These are phyloP conservation scores for Trametes cinnabarina DNA, from an alignment of 768 basidiomycete genomes.

Conservation along the genomic window DNA sequence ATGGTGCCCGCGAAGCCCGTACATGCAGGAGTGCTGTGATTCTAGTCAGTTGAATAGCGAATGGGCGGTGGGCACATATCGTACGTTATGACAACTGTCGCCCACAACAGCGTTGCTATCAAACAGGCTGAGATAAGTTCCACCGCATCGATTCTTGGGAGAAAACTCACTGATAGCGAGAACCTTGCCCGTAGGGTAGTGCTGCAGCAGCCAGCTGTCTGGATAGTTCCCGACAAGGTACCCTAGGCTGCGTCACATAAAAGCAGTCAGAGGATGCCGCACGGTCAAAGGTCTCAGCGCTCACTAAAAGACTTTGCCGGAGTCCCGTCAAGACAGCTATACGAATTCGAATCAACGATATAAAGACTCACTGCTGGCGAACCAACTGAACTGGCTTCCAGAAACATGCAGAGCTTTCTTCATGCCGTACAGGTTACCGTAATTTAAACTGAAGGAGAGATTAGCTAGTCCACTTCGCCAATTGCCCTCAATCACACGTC, in stretches of 20 bases:
- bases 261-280: too few species aligned
- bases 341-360: too few species aligned
- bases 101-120: constrained; percentile 32
- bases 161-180: constrained; percentile 3
- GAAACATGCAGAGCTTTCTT: constrained; percentile 18
- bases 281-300: not conserved
- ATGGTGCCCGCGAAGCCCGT: constrained; percentile 16
- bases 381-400: constrained; percentile 20
- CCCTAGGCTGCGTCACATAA: constrained; percentile 23
- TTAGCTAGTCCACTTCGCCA: not conserved
- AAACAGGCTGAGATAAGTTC: constrained; percentile 1
- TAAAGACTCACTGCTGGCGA: constrained; percentile 15
- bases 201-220: constrained; percentile 31
- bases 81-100: constrained; percentile 30
- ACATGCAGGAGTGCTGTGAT: constrained; percentile 13
- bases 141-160: too few species aligned
- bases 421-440: constrained; percentile 33
- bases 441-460: constrained; percentile 23
- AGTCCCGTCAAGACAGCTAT: too few species aligned
- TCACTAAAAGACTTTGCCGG: constrained; percentile 22
- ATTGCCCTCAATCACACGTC: not conserved
- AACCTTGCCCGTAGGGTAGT: constrained; percentile 22
- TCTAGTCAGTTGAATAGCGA: too few species aligned
- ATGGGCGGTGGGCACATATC: too few species aligned
- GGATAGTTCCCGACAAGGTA: constrained; percentile 32